Evolutionary conservation across 768 basidiomycete species (phyloP), one percentile per base, ranked within the genome.

Genomic region (Exidia glandulosa): DNA sequence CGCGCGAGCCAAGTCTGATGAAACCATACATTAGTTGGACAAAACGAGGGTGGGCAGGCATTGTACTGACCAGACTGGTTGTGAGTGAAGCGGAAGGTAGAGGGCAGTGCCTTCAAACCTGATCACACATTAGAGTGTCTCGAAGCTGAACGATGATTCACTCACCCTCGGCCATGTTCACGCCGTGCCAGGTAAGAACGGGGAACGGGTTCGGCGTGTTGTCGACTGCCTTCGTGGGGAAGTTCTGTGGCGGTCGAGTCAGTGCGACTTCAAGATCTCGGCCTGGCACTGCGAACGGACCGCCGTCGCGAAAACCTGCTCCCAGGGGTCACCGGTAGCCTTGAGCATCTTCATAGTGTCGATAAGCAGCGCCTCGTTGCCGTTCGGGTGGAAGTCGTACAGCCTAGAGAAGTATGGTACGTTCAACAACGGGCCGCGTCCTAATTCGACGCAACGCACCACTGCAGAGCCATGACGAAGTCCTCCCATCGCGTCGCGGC

Each of bases 401-500:
- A 82, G 66, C 80, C 80, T 82, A 31, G 16, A 9, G 2, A 19
- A 5, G 27, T n/a, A 54, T 31, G 58, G 27, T 52, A 59, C 27
- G 34, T 56, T 7, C 30, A 33, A 3, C 6, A 50, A 2, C 57
- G 27, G 48, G 25, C 27, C 14, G 48, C 32, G 32, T 14, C 13
- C 2, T 32, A 33, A 2, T 13, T 14, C 2, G 48, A 55, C n/a
- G n/a, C 36, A 13, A 48, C 64, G 54, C 66, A 81, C 81, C 81
- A 83, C 67, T 82, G 80, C 63, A 82, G 63, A 25, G 73, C 69
- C 2, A 82, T 79, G 27, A 82, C 78, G 61, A 81, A 82, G 63
- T 83, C 81, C 64, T 80, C 80, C 81, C 81, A 82, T 30, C 82
- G 77, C 0, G 81, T 80, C 30, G 73, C 69, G 14, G 78, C 71